Evolutionary conservation across 768 basidiomycete genomes (phyloP), one percentile per base, ranked within the genome.

Genomic region (Strobilomyces echinocephalus): DNA sequence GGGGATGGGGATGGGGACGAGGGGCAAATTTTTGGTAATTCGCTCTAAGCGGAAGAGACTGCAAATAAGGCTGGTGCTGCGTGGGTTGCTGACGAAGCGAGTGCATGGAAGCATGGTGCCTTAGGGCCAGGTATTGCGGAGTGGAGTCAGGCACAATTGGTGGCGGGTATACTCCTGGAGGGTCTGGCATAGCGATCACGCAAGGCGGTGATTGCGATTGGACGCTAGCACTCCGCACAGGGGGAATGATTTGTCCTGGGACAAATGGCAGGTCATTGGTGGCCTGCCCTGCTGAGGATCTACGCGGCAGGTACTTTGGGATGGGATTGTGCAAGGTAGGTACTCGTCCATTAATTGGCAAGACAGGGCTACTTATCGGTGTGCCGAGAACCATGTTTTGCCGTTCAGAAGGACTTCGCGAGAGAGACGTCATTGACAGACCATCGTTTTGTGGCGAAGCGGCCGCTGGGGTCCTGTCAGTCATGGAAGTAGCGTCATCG

Each of bases 161-260:
- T n/a, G 63, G 55, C 15, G 63, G 59, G 46, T 59, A 47, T 15
- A 59, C 48, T 34, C 44, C 51, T 30, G 66, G 39, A 54, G 46
- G 62, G 15, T 61, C 66, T 44, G 48, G 65, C 52, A 42, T 64
- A 58, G 54, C 58, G 12, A 38, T 43, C 46, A 47, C 53, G 59
- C 52, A 61, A 65, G 41, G 69, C 35, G 55, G 66, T 53, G 56
- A 63, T 42, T 48, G 65, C 43, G 50, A 53, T 62, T 47, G 66
- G 59, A 54, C 69, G 43, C 73, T 73, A 9, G 70, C 60, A 61
- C 70, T 74, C 56, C 79, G 70, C 14, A 64, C 42, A 31, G 76
- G 73, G n/a, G 73, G 70, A 20, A 74, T 56, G 15, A 68, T 54
- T 51, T 70, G 69, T 38, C 71, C 71, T 16, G 76, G 72, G 42